Conservation (phyloP, 2,329 filamentous ascomycete species). For the Macrophomina pseudophaseolina region DNA sequence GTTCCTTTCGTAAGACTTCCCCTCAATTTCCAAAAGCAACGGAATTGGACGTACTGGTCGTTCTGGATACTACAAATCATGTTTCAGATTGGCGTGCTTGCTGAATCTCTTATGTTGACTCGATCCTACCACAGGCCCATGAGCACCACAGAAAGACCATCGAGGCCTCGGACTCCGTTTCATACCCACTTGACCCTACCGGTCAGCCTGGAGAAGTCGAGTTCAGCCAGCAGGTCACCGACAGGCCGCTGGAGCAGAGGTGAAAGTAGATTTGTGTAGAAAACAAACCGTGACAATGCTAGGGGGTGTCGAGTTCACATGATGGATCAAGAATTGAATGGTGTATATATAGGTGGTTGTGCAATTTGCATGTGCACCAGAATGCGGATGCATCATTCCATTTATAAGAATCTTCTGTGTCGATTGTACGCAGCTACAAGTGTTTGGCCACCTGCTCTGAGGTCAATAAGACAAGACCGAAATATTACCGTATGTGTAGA, state of each 20-base stretch:
- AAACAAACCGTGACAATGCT: neutral
- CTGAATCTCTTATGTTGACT: conserved; percentile 26
- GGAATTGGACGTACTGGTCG: neutral
- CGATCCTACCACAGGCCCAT: conserved; percentile 69
- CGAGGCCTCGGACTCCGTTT: conserved; percentile 77
- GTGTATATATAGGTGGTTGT: conserved; percentile 24
- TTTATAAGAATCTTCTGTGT: neutral
- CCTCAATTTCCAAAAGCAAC: neutral
- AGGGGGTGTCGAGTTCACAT: neutral
- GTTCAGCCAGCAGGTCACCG: conserved; percentile 63
- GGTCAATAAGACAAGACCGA: too few species aligned
- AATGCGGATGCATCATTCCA: neutral
- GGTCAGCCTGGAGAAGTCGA: conserved; percentile 64
- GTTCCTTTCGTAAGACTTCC: conserved; percentile 80
- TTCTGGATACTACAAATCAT: neutral
- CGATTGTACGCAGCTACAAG: too few species aligned
- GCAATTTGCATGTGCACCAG: neutral
- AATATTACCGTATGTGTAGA: neutral
- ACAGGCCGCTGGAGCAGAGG: conserved; percentile 65
- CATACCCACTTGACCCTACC: conserved; percentile 76
- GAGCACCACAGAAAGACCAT: conserved; percentile 86
- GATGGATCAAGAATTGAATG: neutral
- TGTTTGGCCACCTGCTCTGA: too few species aligned
- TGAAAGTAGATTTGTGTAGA: conserved; percentile 41
- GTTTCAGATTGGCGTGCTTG: neutral